Evolutionary conservation across 306 rosid genomes (phyloP), one percentile per base, ranked within the genome.

Genomic region (Lagenaria siceraria): DNA sequence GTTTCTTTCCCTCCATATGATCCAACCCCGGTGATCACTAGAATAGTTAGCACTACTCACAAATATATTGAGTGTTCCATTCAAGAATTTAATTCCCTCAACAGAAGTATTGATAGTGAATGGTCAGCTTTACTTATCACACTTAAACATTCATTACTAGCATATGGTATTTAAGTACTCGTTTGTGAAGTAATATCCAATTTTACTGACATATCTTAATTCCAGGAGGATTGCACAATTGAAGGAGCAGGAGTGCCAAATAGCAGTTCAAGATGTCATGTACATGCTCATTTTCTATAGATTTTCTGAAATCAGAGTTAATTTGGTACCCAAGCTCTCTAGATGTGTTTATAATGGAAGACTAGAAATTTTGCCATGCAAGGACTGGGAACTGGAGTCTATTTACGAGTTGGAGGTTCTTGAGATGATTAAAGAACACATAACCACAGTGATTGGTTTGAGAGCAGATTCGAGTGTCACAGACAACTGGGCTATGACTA

Each of bases 301-400:
- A 78, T 96, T 96, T 80, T 92, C 99, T 9, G 99, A 96, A 83
- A 88, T 96, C 70, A 84, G 89, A 81, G 98, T 92, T 55, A 90
- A 85, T 70, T 76, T 96, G 87, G 90, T 92, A 80, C 98, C 99
- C 52, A 92, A 83, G 77, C 92, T 92, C 54, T 96, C 96, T 63
- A 87, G 85, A 58, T 96, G 97, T 85, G 78, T 89, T 56, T 96
- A 96, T 8, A 92, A 96, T 75, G 89, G 91, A 29, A 90, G 99
- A 83, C 86, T 96, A 65, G 99, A 96, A 87, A 92, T 95, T 79
- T 81, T 85, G 81, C 99, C 98, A 77, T 81, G 98, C 73, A 96
- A 88, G 83, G 93, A 96, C 82, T 96, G 96, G 96, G 98, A 87
- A 80, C 93, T 96, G 8, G 97, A 96, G 82, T 92, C 99, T 46